These are phyloP conservation scores for Corchorus olitorius DNA, from an alignment of 345 rosid genomes.

Conservation along the genomic window DNA sequence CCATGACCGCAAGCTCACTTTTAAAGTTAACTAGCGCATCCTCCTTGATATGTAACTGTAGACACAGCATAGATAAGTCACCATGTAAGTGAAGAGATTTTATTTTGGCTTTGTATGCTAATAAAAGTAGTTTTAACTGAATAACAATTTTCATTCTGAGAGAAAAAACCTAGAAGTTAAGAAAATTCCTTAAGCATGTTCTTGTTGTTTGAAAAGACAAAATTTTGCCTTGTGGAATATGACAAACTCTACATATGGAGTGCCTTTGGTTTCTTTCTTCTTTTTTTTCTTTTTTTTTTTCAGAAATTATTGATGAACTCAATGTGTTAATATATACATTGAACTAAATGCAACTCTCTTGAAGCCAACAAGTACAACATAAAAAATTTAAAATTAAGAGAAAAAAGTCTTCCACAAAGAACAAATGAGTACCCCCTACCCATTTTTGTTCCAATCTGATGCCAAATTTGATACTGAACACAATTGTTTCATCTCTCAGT, in stretches of 20 bases:
- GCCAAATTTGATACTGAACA: constrained; percentile 2
- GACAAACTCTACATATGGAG: neutral
- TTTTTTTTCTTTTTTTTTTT: neutral
- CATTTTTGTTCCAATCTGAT: neutral
- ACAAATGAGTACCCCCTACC: neutral
- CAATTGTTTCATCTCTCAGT: neutral
- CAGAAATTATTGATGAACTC: constrained; percentile 2
- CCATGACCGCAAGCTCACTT: constrained; percentile 78
- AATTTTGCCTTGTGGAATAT: neutral
- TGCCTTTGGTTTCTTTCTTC: neutral
- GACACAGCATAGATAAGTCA: constrained; percentile 17
- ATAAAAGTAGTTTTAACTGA: neutral
- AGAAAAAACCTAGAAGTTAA: neutral
- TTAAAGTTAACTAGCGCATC: constrained; percentile 64
- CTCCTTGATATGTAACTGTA: constrained; percentile 61
- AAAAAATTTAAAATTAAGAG: constrained; percentile 3
- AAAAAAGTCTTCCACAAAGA: neutral
- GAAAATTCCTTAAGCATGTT: constrained; percentile 3
- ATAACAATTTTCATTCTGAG: neutral
- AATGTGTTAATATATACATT: neutral
- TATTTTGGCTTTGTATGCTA: neutral
- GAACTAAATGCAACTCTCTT: neutral
- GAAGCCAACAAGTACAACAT: neutral
- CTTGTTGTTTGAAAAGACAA: neutral
- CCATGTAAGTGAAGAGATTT: neutral